Percentiles rank a stretch among this genome's conserved stretches.
These are phyloP conservation scores for Salix viminalis DNA, from an alignment of 345 rosid genomes.

Conservation along the genomic window DNA sequence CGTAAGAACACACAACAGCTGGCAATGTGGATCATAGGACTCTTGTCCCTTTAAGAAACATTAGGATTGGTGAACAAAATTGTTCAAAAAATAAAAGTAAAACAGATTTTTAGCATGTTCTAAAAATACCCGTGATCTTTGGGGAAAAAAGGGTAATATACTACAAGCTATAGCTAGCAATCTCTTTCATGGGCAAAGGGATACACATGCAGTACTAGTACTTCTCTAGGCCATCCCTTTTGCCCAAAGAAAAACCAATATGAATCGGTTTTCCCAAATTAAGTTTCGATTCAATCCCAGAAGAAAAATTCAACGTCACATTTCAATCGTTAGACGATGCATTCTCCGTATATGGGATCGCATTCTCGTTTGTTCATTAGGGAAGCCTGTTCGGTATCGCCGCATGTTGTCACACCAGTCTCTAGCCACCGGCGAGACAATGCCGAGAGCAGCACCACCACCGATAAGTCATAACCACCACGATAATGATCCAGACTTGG, in stretches of 20 bases:
- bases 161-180: background rate
- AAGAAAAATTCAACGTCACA: conserved; percentile 42
- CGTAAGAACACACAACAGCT: conserved; percentile 3
- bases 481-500: conserved; percentile 62
- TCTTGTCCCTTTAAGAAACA: conserved; percentile 37
- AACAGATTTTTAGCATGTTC: background rate
- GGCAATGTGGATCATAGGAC: conserved; percentile 21
- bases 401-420: conserved; percentile 33
- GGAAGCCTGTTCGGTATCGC: conserved; percentile 49
- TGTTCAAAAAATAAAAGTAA: background rate
- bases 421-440: background rate
- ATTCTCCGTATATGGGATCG: conserved; percentile 45
- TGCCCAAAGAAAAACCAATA: background rate
- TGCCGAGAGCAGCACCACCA: background rate
- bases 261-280: conserved; percentile 24
- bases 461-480: conserved; percentile 16
- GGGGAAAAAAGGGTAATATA: background rate
- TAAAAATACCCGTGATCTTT: conserved; percentile 18
- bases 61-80: conserved; percentile 9
- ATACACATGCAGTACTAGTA: background rate
- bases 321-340: conserved; percentile 50
- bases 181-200: conserved; percentile 27
- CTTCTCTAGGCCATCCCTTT: conserved; percentile 24
- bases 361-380: conserved; percentile 40
- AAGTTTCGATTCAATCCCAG: conserved; percentile 37